Evolutionary conservation across 495 filamentous ascomycete species (phyloP).

Genomic region (Polyplosphaeria fusca): DNA sequence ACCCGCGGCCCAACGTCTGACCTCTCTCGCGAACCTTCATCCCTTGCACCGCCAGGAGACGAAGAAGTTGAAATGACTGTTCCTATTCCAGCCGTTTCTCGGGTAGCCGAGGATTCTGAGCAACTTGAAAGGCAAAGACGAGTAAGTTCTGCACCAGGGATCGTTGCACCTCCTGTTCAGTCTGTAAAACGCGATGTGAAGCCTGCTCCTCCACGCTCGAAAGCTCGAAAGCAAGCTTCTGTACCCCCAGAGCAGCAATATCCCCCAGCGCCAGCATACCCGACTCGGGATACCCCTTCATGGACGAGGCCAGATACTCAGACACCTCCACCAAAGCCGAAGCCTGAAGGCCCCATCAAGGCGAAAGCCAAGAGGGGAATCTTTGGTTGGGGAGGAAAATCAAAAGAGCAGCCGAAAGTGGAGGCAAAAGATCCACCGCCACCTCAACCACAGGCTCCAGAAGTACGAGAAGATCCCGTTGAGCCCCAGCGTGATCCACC

Average conservation of each 20-base stretch:
- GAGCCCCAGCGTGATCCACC: neutral
- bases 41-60: constrained; percentile 1
- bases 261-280: constrained; percentile 15
- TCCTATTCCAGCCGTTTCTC: neutral
- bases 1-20: constrained; percentile 3
- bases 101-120: neutral
- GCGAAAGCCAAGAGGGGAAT: neutral
- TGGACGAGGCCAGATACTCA: constrained; percentile 11
- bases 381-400: constrained; percentile 2
- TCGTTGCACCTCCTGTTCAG: constrained; percentile 1
- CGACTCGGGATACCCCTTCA: constrained; percentile 10
- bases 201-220: neutral
- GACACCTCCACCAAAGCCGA: constrained; percentile 6
- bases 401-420: constrained; percentile 10
- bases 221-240: neutral
- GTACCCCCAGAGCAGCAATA: constrained; percentile 9
- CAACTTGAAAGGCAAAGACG: constrained; percentile 4
- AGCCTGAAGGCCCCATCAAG: neutral
- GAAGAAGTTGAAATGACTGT: neutral
- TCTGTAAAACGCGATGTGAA: neutral
- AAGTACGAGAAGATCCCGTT: neutral
- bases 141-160: constrained; percentile 10
- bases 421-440: neutral
- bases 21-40: constrained; percentile 8
- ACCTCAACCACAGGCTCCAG: neutral